Conservation (phyloP, 306 rosid species). For the Acmispon strigosus region DNA sequence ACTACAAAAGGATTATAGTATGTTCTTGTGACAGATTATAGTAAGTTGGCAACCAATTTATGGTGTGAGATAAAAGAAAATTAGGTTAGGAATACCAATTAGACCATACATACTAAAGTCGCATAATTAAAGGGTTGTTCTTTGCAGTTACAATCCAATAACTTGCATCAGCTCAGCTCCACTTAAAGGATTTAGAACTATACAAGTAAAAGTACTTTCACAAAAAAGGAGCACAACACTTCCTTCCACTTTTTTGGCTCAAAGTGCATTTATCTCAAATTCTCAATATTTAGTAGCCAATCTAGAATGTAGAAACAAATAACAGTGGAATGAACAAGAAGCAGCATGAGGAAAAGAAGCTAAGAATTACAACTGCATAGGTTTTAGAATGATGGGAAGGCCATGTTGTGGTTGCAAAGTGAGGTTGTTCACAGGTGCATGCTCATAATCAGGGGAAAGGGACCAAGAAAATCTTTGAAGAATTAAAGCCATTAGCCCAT, state of each 20-base stretch:
- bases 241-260: no score
- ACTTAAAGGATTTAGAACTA: no score
- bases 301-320: neutral
- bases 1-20: no score
- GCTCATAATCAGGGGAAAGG: constrained; percentile 22
- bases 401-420: constrained; percentile 29
- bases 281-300: neutral
- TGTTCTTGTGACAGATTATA: no score
- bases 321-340: neutral
- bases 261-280: neutral
- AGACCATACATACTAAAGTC: constrained; percentile 55
- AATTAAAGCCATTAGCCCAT: constrained; percentile 19
- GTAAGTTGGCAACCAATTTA: neutral
- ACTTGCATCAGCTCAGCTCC: no score
- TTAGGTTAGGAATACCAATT: neutral
- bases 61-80: neutral
- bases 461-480: constrained; percentile 28
- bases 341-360: neutral
- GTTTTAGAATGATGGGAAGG: constrained; percentile 20
- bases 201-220: no score
- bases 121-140: no score
- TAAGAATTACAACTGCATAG: constrained; percentile 1
- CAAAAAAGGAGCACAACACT: no score
- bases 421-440: constrained; percentile 22
- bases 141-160: no score